These are phyloP conservation scores for Ustilago cynodontis DNA, from an alignment of 1,284 basidiomycete genomes.

Conservation along the genomic window DNA sequence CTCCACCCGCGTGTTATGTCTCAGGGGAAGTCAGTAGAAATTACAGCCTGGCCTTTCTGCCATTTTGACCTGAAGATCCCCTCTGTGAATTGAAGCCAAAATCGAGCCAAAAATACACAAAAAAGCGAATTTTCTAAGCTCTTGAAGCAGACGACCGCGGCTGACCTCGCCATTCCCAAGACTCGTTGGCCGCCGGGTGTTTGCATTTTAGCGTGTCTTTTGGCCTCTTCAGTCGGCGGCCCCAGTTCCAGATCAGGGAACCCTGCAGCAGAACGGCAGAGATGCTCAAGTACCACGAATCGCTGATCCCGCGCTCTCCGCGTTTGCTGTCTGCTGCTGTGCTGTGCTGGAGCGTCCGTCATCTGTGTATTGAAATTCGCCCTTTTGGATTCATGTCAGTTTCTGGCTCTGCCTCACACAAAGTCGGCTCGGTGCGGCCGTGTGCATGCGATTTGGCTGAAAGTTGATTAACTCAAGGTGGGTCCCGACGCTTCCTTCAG, in stretches of 20 bases:
- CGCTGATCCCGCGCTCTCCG: neutral
- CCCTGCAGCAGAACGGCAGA: slow-evolving; percentile 2
- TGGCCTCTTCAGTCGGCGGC: neutral
- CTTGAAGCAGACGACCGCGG: slow-evolving; percentile 1
- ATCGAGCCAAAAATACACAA: slow-evolving; percentile 3
- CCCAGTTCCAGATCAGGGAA: neutral
- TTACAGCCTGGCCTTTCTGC: neutral
- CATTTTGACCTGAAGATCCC: slow-evolving; percentile 2
- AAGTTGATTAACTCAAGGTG: neutral
- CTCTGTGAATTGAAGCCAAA: neutral
- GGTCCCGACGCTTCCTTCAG: neutral
- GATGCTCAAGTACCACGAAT: neutral
- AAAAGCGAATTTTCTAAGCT: no score
- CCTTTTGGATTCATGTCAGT: slow-evolving; percentile 2
- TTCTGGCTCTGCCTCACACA: neutral
- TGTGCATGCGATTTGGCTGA: neutral
- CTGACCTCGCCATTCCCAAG: neutral
- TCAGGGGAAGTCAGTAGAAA: neutral
- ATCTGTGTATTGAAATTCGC: slow-evolving; percentile 6
- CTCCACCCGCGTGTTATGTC: neutral
- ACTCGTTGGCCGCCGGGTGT: slow-evolving; percentile 2
- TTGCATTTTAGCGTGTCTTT: neutral
- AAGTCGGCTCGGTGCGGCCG: no score
- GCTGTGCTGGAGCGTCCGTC: slow-evolving; percentile 7
- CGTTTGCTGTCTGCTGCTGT: slow-evolving; percentile 2